These are phyloP conservation scores for Botrytis squamosa DNA, from an alignment of 2,329 filamentous ascomycete genomes.

Conservation along the genomic window DNA sequence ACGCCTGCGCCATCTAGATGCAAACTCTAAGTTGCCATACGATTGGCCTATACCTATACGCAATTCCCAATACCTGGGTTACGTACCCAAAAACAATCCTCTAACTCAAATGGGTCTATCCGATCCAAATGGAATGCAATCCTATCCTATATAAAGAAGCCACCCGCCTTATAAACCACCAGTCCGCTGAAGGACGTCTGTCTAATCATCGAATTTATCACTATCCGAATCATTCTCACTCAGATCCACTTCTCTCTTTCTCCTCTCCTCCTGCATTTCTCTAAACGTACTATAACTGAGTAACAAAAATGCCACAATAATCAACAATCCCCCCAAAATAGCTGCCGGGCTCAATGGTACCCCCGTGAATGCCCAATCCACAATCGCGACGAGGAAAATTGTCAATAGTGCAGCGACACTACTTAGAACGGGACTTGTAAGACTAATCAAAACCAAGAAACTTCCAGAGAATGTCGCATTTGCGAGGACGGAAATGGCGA, in stretches of 20 bases:
- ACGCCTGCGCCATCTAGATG: constrained; percentile 12
- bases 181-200: background rate
- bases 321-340: constrained; percentile 78
- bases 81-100: background rate
- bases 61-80: background rate
- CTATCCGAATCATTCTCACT: constrained; percentile 44
- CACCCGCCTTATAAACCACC: background rate
- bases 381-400: constrained; percentile 92
- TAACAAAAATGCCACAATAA: constrained; percentile 83
- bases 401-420: constrained; percentile 91
- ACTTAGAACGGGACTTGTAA: constrained; percentile 89
- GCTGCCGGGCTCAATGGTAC: constrained; percentile 72
- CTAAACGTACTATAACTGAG: constrained; percentile 88
- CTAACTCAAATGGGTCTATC: background rate
- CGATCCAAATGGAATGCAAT: background rate
- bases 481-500: constrained; percentile 75
- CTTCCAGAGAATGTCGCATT: constrained; percentile 92
- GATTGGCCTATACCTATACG: background rate
- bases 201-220: constrained; percentile 44
- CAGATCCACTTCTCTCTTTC: constrained; percentile 50
- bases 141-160: background rate
- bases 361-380: constrained; percentile 84
- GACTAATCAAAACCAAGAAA: constrained; percentile 87
- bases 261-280: constrained; percentile 84
- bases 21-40: background rate